Percentiles rank a stretch among this genome's conserved stretches.
Evolutionary conservation across 306 rosid species (phyloP).

Genomic region (Cicer chorassanicum): DNA sequence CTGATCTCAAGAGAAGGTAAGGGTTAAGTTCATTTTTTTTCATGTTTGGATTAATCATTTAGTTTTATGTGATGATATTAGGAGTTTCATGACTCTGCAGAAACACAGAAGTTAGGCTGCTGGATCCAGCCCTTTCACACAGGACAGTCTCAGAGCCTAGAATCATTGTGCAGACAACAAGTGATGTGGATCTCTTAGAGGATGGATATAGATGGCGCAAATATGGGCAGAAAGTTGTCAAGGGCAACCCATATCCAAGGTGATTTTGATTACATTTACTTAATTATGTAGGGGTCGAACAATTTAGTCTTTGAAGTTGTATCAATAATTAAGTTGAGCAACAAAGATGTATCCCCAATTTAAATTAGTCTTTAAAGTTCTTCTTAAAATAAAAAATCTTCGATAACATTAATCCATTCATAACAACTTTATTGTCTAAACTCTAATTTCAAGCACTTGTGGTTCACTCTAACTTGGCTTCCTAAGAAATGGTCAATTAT

Average conservation of each 20-base stretch:
- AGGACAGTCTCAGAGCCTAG: slow-evolving; percentile 77
- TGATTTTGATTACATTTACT: slow-evolving; percentile 21
- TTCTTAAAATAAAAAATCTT: not conserved
- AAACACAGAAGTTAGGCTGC: slow-evolving; percentile 52
- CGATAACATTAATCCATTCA: not conserved
- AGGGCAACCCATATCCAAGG: slow-evolving; percentile 92
- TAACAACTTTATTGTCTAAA: not conserved
- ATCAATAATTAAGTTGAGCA: not conserved
- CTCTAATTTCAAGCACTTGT: not conserved
- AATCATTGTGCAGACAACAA: slow-evolving; percentile 86
- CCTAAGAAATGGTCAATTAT: not conserved
- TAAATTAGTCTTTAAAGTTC: not conserved
- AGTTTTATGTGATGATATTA: too few species aligned
- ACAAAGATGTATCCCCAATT: not conserved
- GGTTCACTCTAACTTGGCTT: not conserved
- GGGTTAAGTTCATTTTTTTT: not conserved
- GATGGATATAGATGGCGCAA: slow-evolving; percentile 93
- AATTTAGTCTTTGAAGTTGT: not conserved
- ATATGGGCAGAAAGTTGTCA: slow-evolving; percentile 85
- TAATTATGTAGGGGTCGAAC: not conserved
- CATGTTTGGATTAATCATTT: too few species aligned
- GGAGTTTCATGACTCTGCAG: slow-evolving; percentile 48
- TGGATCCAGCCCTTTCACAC: slow-evolving; percentile 67
- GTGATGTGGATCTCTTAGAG: slow-evolving; percentile 83
- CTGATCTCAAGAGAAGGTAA: slow-evolving; percentile 73